These are phyloP conservation scores for Rhododendron griersonianum DNA, from an alignment of 148 eudicot genomes.

Conservation along the genomic window DNA sequence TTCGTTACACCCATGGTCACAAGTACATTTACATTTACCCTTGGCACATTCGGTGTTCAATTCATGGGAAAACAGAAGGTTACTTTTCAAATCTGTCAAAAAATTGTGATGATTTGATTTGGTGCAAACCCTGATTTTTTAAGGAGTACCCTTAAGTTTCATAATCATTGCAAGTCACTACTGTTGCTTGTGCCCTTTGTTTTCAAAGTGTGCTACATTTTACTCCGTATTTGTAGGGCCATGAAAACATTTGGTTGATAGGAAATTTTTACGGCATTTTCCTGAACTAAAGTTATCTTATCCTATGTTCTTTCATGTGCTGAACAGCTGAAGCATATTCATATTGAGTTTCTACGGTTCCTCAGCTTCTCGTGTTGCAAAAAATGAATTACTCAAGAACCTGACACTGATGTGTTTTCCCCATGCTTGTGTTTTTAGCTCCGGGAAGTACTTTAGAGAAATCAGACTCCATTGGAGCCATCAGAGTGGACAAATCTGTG, in stretches of 20 bases:
- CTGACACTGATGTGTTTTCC: conserved; percentile 50
- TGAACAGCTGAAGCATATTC: background rate
- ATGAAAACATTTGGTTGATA: background rate
- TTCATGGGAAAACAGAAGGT: background rate
- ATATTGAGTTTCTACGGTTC: background rate
- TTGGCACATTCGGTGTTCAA: background rate
- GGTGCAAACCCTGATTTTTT: background rate
- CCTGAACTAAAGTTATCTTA: background rate
- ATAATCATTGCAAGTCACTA: background rate
- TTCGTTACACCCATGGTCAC: background rate
- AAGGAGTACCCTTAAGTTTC: background rate
- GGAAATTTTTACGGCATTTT: background rate
- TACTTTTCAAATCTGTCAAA: background rate
- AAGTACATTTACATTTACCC: background rate
- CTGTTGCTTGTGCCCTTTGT: background rate
- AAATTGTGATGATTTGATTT: conserved; percentile 8
- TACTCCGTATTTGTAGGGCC: background rate
- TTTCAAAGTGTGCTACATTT: background rate
- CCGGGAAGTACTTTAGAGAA: conserved; percentile 19
- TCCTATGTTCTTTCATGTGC: background rate
- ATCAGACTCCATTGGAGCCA: conserved; percentile 28
- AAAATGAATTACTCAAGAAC: background rate
- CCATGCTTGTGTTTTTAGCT: conserved; percentile 10
- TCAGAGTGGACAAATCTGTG: conserved; percentile 51
- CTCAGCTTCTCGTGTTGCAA: background rate